Base-by-base conservation (phyloP, 257 asterid genomes). In the Solanum sejunctum region DNA sequence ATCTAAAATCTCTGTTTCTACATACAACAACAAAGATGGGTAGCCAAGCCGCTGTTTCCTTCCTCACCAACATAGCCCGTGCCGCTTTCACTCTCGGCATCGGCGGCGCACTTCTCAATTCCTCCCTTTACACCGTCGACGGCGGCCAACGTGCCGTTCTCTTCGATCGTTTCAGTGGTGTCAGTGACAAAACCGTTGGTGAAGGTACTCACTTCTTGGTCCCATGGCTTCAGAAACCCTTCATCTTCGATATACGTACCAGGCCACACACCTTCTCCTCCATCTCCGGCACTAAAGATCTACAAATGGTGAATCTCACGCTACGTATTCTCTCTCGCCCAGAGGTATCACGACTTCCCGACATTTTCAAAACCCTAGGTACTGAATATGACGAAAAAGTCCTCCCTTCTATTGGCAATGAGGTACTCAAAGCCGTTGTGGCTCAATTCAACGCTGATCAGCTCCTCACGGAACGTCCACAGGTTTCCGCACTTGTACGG, bases 401-500 rank as follows among this genome's bases (percentile, higher is more conserved):
- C 72, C 98, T 96, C 16, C 99, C 99, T 0, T 96, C 99, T 1
- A 94, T 96, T 36, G 98, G 98, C 10, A 95, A 95, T 49, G 99
- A 97, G 89, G 97, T 97, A 10, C 93, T 95, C 12, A 97, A 97
- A 77, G 90, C 97, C 6, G 98, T 97, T 20, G 98, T 97, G 47
- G 99, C 99, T 0, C 99, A 97, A 55, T 97, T 97, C 89, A 94
- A 97, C 78, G 98, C 98, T 20, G 98, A 95, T 87, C 98, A 97
- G 82, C 81, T 97, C 85, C 96, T 97, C 23, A 97, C 99, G 0
- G 99, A 97, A 7, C 92, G 98, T 60, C 99, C 98, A 20, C 96
- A 92, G 26, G 99, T 97, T 20, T 97, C 99, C 6, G 98, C 98
- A 16, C 91, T 95, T 21, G 98, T 97, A 63, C 90, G 98, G 11